phyloP scores from a whole-genome alignment of 2,329 filamentous ascomycete genomes.

The Cercospora janseana region DNA sequence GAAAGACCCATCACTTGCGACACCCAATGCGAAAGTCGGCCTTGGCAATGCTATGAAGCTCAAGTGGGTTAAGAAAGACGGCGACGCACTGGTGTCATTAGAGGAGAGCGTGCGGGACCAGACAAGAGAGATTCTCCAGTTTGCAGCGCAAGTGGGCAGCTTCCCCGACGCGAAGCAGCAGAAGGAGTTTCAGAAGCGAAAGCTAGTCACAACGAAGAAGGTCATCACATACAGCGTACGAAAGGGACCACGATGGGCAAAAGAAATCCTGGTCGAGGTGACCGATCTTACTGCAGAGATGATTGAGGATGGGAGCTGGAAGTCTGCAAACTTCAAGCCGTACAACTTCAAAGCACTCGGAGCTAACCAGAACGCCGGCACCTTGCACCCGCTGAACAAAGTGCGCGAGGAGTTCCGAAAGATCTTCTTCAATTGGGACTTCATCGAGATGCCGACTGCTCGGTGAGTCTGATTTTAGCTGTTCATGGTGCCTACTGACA shows the following conservation, averaged over 20 bases:
- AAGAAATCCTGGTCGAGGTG: slow-evolving; percentile 86
- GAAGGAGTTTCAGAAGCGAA: slow-evolving; percentile 84
- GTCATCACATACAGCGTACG: slow-evolving; percentile 77
- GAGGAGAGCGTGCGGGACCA: slow-evolving; percentile 74
- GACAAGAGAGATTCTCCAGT: slow-evolving; percentile 71
- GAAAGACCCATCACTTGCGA: slow-evolving; percentile 60
- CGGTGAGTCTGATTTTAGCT: slow-evolving; percentile 47
- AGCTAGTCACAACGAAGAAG: slow-evolving; percentile 81
- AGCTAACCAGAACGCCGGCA: slow-evolving; percentile 57
- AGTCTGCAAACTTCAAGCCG: slow-evolving; percentile 82
- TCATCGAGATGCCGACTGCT: slow-evolving; percentile 95
- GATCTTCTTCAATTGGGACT: slow-evolving; percentile 99
- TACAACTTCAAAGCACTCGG: slow-evolving; percentile 72
- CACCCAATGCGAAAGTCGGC: slow-evolving; percentile 78
- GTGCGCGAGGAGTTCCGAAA: slow-evolving; percentile 92
- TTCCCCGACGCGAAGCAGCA: slow-evolving; percentile 72
- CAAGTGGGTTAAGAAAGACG: slow-evolving; percentile 65
- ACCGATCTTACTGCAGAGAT: slow-evolving; percentile 95
- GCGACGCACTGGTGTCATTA: slow-evolving; percentile 55
- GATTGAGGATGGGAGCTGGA: slow-evolving; percentile 84
- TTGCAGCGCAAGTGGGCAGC: slow-evolving; percentile 67
- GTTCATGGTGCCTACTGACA: slow-evolving; percentile 47
- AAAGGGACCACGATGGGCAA: slow-evolving; percentile 85
- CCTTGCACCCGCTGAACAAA: slow-evolving; percentile 70
- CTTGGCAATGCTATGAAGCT: slow-evolving; percentile 88